Conservation (phyloP, 2,329 filamentous ascomycete genomes). For the Xylariales sp. region DNA sequence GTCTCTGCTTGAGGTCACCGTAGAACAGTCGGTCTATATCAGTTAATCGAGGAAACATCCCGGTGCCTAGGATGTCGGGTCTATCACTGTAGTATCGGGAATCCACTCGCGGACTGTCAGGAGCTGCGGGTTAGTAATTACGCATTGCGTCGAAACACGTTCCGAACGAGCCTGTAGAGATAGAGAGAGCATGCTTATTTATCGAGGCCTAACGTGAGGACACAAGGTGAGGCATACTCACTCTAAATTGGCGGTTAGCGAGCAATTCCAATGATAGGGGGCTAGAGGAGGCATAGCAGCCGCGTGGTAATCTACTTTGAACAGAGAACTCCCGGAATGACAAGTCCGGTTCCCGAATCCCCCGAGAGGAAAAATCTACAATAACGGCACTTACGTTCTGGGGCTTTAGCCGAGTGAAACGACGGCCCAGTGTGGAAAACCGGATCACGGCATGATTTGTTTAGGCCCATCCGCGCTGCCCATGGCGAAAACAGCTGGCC, state of each 20-base stretch:
- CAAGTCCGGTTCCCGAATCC: not conserved
- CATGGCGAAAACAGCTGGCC: conserved; percentile 13
- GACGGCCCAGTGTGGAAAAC: not conserved
- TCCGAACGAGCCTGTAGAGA: no score
- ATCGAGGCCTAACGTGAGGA: not conserved
- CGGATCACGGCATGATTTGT: not conserved
- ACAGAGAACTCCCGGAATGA: not conserved
- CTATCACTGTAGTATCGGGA: conserved; percentile 17
- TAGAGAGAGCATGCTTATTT: not conserved
- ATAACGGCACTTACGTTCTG: conserved; percentile 16
- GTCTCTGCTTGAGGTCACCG: not conserved
- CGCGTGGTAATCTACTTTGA: not conserved
- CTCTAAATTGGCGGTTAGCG: conserved; percentile 12
- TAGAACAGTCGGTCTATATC: conserved; percentile 12
- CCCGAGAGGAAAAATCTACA: not conserved
- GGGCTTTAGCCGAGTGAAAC: conserved; percentile 10
- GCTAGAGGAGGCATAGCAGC: not conserved
- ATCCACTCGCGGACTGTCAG: conserved; percentile 14
- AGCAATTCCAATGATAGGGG: not conserved
- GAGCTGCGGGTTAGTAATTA: not conserved
- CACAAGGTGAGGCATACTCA: conserved; percentile 4
- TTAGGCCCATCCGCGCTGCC: conserved; percentile 2
- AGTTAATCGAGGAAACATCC: not conserved
- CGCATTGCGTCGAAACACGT: not conserved
- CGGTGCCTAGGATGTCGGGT: not conserved